Percentiles rank a stretch among this genome's conserved stretches.
Evolutionary conservation across 2,329 filamentous ascomycete genomes (phyloP).

Genomic region (Ascochyta lentis): DNA sequence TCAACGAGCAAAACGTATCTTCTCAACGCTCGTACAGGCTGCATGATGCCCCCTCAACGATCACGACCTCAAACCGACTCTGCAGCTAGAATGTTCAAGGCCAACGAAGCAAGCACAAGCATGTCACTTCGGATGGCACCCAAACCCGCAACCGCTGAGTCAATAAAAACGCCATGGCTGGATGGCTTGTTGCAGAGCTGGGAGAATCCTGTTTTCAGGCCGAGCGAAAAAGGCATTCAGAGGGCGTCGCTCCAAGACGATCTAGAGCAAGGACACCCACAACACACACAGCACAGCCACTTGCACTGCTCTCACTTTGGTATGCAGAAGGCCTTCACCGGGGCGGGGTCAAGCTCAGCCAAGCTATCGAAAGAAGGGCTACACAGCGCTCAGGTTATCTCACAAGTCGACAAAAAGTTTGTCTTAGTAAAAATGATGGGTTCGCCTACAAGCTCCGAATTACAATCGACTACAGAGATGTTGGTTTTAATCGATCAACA

Average conservation of each 20-base stretch:
- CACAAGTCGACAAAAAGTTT: constrained; percentile 90
- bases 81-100: background rate
- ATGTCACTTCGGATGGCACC: constrained; percentile 43
- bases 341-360: constrained; percentile 29
- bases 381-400: constrained; percentile 67
- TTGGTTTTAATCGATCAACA: constrained; percentile 90
- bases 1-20: constrained; percentile 59
- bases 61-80: constrained; percentile 15
- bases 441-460: constrained; percentile 16
- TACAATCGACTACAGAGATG: constrained; percentile 35
- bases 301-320: constrained; percentile 19
- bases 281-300: constrained; percentile 3
- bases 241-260: constrained; percentile 37
- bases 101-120: constrained; percentile 31
- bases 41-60: constrained; percentile 36
- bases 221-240: constrained; percentile 53
- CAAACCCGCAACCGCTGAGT: constrained; percentile 15
- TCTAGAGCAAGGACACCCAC: constrained; percentile 9
- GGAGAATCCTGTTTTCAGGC: constrained; percentile 78
- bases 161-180: constrained; percentile 60
- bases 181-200: constrained; percentile 67
- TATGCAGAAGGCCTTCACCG: constrained; percentile 32
- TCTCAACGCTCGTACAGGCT: constrained; percentile 65
- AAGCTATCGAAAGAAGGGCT: constrained; percentile 64
- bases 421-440: constrained; percentile 69